These are phyloP conservation scores for Protomyces inouyei DNA, from an alignment of 1,139 yeast species.

Conservation along the genomic window DNA sequence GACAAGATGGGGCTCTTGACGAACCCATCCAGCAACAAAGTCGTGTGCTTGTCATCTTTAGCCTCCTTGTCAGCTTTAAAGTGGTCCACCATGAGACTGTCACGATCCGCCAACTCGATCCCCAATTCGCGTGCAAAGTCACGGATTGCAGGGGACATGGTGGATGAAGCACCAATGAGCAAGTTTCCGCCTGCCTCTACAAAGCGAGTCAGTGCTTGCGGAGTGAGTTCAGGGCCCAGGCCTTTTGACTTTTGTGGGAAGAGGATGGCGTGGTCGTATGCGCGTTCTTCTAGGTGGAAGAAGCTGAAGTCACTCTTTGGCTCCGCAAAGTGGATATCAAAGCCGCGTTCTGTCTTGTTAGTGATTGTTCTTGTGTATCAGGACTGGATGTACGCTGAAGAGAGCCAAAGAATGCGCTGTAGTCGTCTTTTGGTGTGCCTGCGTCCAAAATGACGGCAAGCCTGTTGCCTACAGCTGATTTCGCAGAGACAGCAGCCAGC, in stretches of 20 bases:
- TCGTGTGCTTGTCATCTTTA: conserved; percentile 24
- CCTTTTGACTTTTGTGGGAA: conserved; percentile 43
- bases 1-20: conserved; percentile 26
- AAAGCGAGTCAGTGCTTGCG: conserved; percentile 49
- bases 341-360: conserved; percentile 36
- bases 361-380: too few relatives aligned
- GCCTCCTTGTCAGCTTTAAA: conserved; percentile 43
- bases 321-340: conserved; percentile 37
- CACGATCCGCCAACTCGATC: conserved; percentile 75
- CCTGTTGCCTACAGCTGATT: conserved; percentile 32
- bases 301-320: conserved; percentile 41
- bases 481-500: not conserved
- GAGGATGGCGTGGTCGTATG: conserved; percentile 53
- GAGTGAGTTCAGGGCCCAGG: conserved; percentile 46
- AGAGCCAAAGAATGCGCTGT: conserved; percentile 38
- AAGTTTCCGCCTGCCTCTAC: conserved; percentile 69
- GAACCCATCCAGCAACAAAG: conserved; percentile 20
- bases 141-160: conserved; percentile 64
- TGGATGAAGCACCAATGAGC: conserved; percentile 54
- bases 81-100: conserved; percentile 62
- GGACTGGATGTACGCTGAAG: conserved; percentile 32
- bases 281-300: conserved; percentile 44
- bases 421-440: conserved; percentile 37
- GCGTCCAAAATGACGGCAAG: conserved; percentile 43
- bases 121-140: conserved; percentile 74